phyloP scores from a whole-genome alignment of 495 filamentous ascomycete species.

The Podospora fimiseda region DNA sequence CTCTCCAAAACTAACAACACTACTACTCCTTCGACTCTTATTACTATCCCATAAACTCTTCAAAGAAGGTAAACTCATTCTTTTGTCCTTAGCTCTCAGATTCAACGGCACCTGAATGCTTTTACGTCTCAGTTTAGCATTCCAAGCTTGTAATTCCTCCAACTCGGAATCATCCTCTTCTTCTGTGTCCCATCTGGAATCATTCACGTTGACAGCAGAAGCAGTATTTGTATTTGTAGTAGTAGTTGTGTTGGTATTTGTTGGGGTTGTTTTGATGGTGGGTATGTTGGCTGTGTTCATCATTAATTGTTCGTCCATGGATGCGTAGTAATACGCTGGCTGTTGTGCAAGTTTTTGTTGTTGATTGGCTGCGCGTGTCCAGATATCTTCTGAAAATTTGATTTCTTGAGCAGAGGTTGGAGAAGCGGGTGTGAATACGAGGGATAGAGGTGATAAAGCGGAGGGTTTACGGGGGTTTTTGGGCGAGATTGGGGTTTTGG shows the following conservation, averaged over 20 bases:
- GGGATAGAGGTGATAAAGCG: neutral
- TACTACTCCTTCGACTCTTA: slow-evolving; percentile 7
- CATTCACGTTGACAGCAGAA: neutral
- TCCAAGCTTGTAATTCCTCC: slow-evolving; percentile 1
- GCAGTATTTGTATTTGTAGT: too few relatives aligned
- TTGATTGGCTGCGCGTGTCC: neutral
- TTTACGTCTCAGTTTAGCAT: neutral
- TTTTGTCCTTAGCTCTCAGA: slow-evolving; percentile 16
- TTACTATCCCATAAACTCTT: slow-evolving; percentile 14
- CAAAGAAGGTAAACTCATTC: slow-evolving; percentile 27
- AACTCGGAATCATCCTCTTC: slow-evolving; percentile 1
- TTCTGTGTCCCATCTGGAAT: slow-evolving; percentile 1
- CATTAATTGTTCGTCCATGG: neutral
- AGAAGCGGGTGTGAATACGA: neutral
- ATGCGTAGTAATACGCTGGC: neutral
- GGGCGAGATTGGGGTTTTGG: too few relatives aligned
- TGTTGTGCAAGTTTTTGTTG: neutral
- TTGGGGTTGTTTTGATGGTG: too few relatives aligned
- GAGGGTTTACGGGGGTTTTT: too few relatives aligned
- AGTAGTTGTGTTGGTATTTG: too few relatives aligned
- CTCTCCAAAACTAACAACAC: neutral
- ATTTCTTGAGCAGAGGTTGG: too few relatives aligned
- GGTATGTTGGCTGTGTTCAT: too few relatives aligned
- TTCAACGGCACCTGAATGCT: slow-evolving; percentile 5
- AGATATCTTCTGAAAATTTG: slow-evolving; percentile 16